Evolutionary conservation across 306 rosid genomes (phyloP).

Genomic region (Clitoria ternatea): DNA sequence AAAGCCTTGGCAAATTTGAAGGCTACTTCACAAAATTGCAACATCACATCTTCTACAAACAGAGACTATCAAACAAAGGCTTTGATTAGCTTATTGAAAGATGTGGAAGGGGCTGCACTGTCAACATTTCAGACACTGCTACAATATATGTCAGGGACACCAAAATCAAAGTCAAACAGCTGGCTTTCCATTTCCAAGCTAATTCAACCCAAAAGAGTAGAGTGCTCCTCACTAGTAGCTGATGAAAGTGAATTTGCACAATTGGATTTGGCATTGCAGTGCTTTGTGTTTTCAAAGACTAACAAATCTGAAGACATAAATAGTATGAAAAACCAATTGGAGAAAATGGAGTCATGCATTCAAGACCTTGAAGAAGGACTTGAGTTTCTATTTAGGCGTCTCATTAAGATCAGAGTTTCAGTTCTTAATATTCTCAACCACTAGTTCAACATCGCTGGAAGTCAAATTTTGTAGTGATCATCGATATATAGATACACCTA

Average conservation of each 20-base stretch:
- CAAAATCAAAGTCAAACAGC: background rate
- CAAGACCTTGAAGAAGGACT: no score
- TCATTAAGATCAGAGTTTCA: slow-evolving; percentile 22
- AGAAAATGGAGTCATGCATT: slow-evolving; percentile 8
- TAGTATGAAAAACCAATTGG: background rate
- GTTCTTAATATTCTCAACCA: slow-evolving; percentile 19
- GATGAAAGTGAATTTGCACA: background rate
- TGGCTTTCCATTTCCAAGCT: slow-evolving; percentile 16
- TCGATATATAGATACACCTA: no score
- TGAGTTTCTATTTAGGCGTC: background rate
- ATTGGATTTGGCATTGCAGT: background rate
- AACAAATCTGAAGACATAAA: background rate
- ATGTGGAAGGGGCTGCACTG: slow-evolving; percentile 17
- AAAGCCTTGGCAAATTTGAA: no score
- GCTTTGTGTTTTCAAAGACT: background rate
- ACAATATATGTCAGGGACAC: slow-evolving; percentile 4
- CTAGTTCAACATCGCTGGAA: background rate
- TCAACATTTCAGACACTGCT: slow-evolving; percentile 2
- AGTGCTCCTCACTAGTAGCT: background rate
- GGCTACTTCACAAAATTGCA: background rate
- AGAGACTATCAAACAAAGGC: background rate
- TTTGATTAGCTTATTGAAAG: background rate
- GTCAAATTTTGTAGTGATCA: slow-evolving; percentile 5
- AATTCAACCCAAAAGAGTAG: background rate
- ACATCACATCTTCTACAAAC: background rate